Base-by-base conservation (phyloP, 768 basidiomycete species). In the Psilocybe subaeruginosa region DNA sequence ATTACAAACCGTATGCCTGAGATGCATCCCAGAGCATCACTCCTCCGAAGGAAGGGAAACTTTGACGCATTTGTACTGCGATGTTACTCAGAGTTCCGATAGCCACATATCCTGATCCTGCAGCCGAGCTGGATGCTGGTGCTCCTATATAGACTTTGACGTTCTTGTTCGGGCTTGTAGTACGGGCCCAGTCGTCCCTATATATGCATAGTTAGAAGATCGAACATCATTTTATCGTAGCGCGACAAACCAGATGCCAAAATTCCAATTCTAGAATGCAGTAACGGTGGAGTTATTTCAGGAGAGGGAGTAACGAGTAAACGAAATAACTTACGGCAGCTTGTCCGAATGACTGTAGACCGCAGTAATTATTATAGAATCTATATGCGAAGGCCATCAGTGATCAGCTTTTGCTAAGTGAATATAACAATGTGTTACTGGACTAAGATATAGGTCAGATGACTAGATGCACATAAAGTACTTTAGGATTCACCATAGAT, bases 91-190 rank as follows among this genome's bases (percentile, higher is more conserved):
- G 73, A 7, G 80, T 83, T 29, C 64, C 68, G 11, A 80, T 76
- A 56, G 74, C 69, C n/a, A 85, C 83, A 70, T 84, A 88, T n/a
- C 87, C 88, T 11, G 80, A 78, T 3, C 85, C 83, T 29, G 86
- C 85, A 4, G 87, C 86, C 1, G 79, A 71, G 27, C 75, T 73
- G 8, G 86, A 81, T 3, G 84, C 88, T 4, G 88, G 87, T 41
- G 84, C 86, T 50, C 87, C 88, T 56, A 90, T 83, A 73, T 83
- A 89, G 17, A 90, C 75, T 70, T 87, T 87, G 31, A 88, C 84
- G 63, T 86, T 81, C 61, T 74, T 77, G 75, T 87, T 89, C 0
- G 81, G 80, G 53, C 86, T 87, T 3, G 77, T 75, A 14, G 74
- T 80, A 56, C 82, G 82, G 27, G 88, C 87, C 87, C 86, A 89